Conservation (phyloP, 495 filamentous ascomycete species). For the Trichoderma gamsii region DNA sequence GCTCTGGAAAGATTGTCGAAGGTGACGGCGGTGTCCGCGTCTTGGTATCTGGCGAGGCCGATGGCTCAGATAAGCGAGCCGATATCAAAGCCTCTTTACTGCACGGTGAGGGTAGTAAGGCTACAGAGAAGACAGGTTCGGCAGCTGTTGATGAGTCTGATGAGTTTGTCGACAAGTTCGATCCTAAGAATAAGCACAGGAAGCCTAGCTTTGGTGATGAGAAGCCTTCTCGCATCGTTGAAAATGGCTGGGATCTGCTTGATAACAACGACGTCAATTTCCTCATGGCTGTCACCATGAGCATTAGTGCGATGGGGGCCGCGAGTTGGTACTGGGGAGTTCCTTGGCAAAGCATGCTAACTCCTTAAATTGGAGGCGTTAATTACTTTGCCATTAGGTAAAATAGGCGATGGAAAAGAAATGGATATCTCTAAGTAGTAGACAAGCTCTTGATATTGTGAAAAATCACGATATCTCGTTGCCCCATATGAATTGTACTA, state of each 20-base stretch:
- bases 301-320: slow-evolving; percentile 66
- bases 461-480: too few relatives aligned
- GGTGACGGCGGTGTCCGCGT: slow-evolving; percentile 79
- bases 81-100: slow-evolving; percentile 30
- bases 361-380: slow-evolving; percentile 16
- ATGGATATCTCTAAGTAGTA: too few relatives aligned
- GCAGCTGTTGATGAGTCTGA: slow-evolving; percentile 4
- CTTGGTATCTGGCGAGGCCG: slow-evolving; percentile 29
- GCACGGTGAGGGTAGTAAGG: slow-evolving; percentile 22
- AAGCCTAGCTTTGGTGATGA: slow-evolving; percentile 45
- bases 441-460: too few relatives aligned
- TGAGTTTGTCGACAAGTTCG: slow-evolving; percentile 34
- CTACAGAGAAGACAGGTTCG: neutral
- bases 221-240: slow-evolving; percentile 63
- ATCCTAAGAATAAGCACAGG: slow-evolving; percentile 38
- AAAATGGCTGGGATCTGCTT: slow-evolving; percentile 67
- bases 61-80: slow-evolving; percentile 25
- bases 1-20: slow-evolving; percentile 82
- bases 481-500: too few relatives aligned
- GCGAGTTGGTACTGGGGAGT: slow-evolving; percentile 48
- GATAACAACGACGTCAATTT: slow-evolving; percentile 95
- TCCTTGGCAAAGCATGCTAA: slow-evolving; percentile 36
- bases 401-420: too few relatives aligned
- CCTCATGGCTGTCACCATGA: slow-evolving; percentile 79
- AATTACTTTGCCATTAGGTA: too few relatives aligned